These are phyloP conservation scores for Mortierella sp. DNA, from an alignment of 371 early-diverging fungal species.

Conservation along the genomic window DNA sequence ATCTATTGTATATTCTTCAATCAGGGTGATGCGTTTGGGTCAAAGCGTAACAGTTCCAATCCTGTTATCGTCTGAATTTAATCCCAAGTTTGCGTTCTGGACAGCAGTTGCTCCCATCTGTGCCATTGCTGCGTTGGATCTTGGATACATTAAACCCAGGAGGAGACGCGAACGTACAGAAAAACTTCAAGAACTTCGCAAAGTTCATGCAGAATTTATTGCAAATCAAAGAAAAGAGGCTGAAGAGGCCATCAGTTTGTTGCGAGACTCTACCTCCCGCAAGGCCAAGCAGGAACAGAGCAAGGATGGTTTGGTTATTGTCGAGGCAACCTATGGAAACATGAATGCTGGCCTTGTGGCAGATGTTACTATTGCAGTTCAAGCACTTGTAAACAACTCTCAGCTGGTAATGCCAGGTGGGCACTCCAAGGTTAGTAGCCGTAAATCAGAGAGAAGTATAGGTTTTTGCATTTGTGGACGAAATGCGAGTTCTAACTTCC, in stretches of 20 bases:
- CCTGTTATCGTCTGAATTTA: slow-evolving; percentile 79
- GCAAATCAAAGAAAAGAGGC: slow-evolving; percentile 82
- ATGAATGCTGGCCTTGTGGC: slow-evolving; percentile 68
- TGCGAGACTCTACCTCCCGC: slow-evolving; percentile 78
- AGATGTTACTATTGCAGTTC: slow-evolving; percentile 91
- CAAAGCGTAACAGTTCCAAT: slow-evolving; percentile 90
- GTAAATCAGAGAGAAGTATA: neutral
- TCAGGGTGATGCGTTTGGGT: slow-evolving; percentile 83
- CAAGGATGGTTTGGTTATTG: slow-evolving; percentile 84
- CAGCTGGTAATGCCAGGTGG: slow-evolving; percentile 91
- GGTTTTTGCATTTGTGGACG: neutral
- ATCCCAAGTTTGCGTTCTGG: slow-evolving; percentile 76
- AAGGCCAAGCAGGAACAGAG: slow-evolving; percentile 77
- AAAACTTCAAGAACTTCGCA: slow-evolving; percentile 78
- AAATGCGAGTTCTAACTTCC: neutral
- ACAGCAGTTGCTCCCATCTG: slow-evolving; percentile 78
- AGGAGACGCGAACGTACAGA: slow-evolving; percentile 69
- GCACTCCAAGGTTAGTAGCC: slow-evolving; percentile 79
- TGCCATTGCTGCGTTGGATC: slow-evolving; percentile 74
- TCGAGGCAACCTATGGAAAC: slow-evolving; percentile 91
- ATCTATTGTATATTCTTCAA: neutral
- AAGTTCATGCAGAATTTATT: slow-evolving; percentile 83
- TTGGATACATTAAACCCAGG: slow-evolving; percentile 75
- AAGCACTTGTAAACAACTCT: slow-evolving; percentile 85
- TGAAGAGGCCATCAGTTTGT: slow-evolving; percentile 77